Evolutionary conservation across 2,329 filamentous ascomycete species (phyloP).

Genomic region (Mollisiaceae sp.): DNA sequence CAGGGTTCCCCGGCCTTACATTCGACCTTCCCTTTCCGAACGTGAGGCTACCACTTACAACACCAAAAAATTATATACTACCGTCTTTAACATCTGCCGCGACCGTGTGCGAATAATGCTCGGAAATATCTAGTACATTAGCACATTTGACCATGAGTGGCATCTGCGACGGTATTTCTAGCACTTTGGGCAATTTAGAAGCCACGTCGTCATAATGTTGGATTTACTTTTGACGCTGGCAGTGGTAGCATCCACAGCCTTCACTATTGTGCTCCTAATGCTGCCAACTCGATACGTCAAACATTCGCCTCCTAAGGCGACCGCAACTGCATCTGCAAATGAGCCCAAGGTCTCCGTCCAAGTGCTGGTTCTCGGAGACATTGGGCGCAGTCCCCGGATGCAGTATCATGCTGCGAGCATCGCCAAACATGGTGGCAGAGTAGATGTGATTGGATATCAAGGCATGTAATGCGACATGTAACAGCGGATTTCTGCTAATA

Average conservation of each 20-base stretch:
- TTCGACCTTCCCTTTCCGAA: background rate
- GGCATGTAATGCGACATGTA: constrained; percentile 53
- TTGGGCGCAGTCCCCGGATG: constrained; percentile 96
- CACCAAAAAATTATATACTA: constrained; percentile 19
- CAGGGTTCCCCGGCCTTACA: constrained; percentile 11
- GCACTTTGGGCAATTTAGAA: constrained; percentile 11
- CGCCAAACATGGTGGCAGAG: constrained; percentile 77
- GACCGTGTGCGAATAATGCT: background rate
- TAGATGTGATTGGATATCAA: constrained; percentile 87
- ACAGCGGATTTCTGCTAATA: constrained; percentile 15
- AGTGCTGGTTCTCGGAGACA: constrained; percentile 91
- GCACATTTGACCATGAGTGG: background rate
- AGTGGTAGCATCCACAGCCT: constrained; percentile 40
- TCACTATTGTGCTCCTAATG: constrained; percentile 42
- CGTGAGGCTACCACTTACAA: constrained; percentile 1
- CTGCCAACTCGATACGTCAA: constrained; percentile 47
- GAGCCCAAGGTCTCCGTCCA: constrained; percentile 63
- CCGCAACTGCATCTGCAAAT: constrained; percentile 34
- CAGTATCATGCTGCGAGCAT: constrained; percentile 97
- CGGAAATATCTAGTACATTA: background rate
- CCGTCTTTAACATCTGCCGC: background rate
- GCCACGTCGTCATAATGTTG: constrained; percentile 36
- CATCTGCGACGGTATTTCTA: constrained; percentile 7
- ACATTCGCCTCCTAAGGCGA: constrained; percentile 41
- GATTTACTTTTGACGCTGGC: constrained; percentile 39